Base-by-base conservation (phyloP, 1,284 basidiomycete genomes). In the Cutaneotrichosporon arboriforme region DNA sequence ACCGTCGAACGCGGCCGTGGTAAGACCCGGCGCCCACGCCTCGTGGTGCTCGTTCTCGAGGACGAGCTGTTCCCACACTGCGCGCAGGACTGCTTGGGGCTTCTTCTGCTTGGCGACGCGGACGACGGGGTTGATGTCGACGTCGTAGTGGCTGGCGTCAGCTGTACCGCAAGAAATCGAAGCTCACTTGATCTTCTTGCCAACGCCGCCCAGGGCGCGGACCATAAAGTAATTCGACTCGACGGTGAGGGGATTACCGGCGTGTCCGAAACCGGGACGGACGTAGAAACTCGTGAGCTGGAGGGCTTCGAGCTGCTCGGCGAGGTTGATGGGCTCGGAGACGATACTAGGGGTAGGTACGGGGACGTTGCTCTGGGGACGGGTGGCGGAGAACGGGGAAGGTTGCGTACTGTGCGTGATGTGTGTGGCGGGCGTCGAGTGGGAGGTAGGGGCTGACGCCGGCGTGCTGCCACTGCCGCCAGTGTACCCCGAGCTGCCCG, bases 111-210 rank as follows among this genome's bases (percentile, higher is more conserved):
- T 65, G 38, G 64, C 54, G n/a, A 59, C 59, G 51, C 66, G 68
- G 47, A 71, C 69, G 31, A 73, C 64, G 9, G 70, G 70, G 51
- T 68, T 62, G 52, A 74, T 72, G 31, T 68, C 68, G 14, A 73
- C 60, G 44, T 74, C 70, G 52, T 73, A 74, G 55, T 74, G 72
- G 60, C 67, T 70, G 46, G 9, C 9, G 51, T 56, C 20, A 52
- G 50, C 7, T 12, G 1, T 4, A 3, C 3, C 2, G 2, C 8
- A 14, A 26, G 20, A 31, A 31, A 13, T 22, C 12, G 2, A 4
- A 41, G 9, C 68, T 57, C 38, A 72, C 69, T 69, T 59, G 52
- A 72, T 68, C 22, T 65, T 57, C 55, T 69, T 68, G 39, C 56
- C 64, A 21, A 55, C 58, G 17, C 36, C 49, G 8, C 55, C 63